Base-by-base conservation (phyloP, 495 filamentous ascomycete genomes). In the Neurospora tetrasperma region DNA sequence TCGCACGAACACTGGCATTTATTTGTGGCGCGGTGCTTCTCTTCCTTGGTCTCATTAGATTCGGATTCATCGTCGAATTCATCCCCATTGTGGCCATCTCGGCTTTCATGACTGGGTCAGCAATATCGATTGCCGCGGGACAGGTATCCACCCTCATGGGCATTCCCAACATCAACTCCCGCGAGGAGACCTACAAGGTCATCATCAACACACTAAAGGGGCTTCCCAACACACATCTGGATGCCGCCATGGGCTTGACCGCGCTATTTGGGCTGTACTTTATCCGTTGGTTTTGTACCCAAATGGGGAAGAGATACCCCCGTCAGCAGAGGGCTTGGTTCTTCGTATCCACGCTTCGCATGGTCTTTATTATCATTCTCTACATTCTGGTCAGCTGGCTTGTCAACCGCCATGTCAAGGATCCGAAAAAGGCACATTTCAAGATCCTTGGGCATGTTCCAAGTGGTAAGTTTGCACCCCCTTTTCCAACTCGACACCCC, bases 41-140 rank as follows among this genome's bases (percentile, higher is more conserved):
- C 41, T 84, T 83, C 69, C 72, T 88, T n/a, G 86, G 86, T 12
- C 75, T 88, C 12, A 71, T 83, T 12, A 77, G 86, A 48, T 44
- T 81, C 38, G 86, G 86, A n/a, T 87, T 81, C 72, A 79, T 88
- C 66, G 82, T 88, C 69, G 86, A 88, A 74, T 82, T 87, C 71
- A 88, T 88, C 43, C 85, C 86, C 0, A 74, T 84, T 46, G 82
- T 84, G 6, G 84, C 85, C 70, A 86, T 88, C 69, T 80, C 79
- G 43, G 80, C 86, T 40, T 88, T 88, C 76, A 87, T 88, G 82
- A 88, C 86, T 1, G 86, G 86, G 0, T 83, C 84, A 62, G 85
- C 85, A 73, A 80, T 88, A 74, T 87, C 76, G 69, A 88, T 88
- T 69, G 85, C 82, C 18, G 76, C 82, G 42, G 85, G 86, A 42